Base-by-base conservation (phyloP, 805 yeast species). In the Grigorovia jiainica region DNA sequence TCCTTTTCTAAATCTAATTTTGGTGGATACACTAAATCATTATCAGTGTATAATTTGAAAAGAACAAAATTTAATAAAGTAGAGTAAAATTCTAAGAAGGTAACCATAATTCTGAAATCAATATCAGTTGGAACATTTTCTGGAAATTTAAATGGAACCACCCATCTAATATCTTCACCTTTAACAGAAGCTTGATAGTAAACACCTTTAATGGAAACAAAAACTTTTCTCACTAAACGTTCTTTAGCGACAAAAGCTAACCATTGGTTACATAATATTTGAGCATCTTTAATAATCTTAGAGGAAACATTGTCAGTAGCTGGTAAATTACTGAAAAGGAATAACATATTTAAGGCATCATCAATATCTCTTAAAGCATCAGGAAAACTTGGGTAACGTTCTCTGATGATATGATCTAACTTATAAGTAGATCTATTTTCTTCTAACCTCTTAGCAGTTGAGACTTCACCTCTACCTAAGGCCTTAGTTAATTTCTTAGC, bases 81-180 rank as follows among this genome's bases (percentile, higher is more conserved):
- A 16, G 95, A 81, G 68, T 92, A 92, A 65, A 92, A 89, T 67
- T 92, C 98, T 58, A 92, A 74, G 66, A 92, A 92, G 1, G 97
- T 90, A 57, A 87, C 72, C 98, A 92, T 92, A 69, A 92, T 87
- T 65, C 92, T 76, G 71, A 92, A 90, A 66, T 92, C 98, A 45
- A 92, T 79, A 63, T 92, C 97, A 36, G 82, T 66, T 37, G 98
- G 97, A 52, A 92, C 82, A 63, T 84, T 84, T 63, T 90, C 95
- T 16, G 98, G 96, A 70, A 89, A 92, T 65, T 87, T 92, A 75
- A 82, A 92, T 19, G 98, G 98, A 37, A 87, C 95, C 46, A 92
- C 76, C 98, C 98, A 92, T 66, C 90, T 76, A 36, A 92, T 73
- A 51, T 86, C 95, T 64, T 87, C 95, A 51, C 98, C 98, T 62